Evolutionary conservation across 148 eudicot species (phyloP).

Genomic region (Rheum nobile): DNA sequence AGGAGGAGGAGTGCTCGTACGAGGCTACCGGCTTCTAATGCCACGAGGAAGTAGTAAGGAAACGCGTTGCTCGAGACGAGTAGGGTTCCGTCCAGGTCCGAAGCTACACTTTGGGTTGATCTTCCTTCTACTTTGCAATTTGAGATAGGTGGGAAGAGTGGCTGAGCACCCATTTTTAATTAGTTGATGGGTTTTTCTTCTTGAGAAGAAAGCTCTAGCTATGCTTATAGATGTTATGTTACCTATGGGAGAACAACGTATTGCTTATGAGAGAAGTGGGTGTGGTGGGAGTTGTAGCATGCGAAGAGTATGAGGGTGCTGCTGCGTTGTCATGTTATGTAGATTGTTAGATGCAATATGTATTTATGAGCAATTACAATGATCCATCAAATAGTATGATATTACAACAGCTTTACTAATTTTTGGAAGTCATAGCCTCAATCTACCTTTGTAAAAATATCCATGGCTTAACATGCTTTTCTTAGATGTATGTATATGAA

Average conservation of each 20-base stretch:
- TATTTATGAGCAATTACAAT: too few species aligned
- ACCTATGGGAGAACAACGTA: too few species aligned
- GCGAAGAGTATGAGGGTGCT: too few species aligned
- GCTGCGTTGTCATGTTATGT: too few species aligned
- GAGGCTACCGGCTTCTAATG: constrained; percentile 68
- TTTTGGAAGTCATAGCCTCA: too few species aligned
- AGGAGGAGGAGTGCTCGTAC: constrained; percentile 43
- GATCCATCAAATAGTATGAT: too few species aligned
- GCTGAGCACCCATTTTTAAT: neutral
- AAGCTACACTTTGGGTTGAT: constrained; percentile 48
- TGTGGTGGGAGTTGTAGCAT: neutral
- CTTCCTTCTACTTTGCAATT: constrained; percentile 32
- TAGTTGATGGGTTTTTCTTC: neutral
- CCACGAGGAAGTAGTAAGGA: constrained; percentile 58
- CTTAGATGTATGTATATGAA: too few species aligned
- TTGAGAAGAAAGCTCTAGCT: neutral
- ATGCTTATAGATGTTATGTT: neutral
- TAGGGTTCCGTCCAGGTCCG: constrained; percentile 74
- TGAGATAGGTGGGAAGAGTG: neutral
- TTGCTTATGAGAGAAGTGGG: neutral
- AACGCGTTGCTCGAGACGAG: constrained; percentile 41
- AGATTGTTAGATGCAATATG: too few species aligned
- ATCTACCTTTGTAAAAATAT: too few species aligned
- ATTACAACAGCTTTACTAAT: too few species aligned
- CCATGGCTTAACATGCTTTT: too few species aligned